Base-by-base conservation (phyloP, 2,329 filamentous ascomycete genomes). In the Hypoxylon sp. region DNA sequence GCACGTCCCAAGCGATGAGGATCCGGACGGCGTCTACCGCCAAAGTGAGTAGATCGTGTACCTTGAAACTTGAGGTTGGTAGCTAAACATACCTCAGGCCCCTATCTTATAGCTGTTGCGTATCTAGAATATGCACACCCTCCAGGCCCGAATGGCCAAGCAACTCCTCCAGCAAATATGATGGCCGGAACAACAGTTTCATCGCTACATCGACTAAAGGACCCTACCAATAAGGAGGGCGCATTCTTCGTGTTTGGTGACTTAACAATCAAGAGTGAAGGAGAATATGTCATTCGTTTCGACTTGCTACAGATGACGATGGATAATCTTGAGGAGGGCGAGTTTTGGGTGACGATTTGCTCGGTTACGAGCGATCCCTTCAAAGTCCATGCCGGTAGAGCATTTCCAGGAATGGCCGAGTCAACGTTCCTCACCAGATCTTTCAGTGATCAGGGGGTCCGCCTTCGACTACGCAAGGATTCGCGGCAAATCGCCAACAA, bases 191-290 rank as follows among this genome's bases (percentile, higher is more conserved):
- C 91, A 4, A 83, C 92, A 46, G 91, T 92, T 4, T 97, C 93
- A 1, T 97, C 93, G 7, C 84, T 96, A 53, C 92, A 97, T 79
- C 87, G 92, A 59, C 82, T 97, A 59, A 95, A 96, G 78, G 92
- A 97, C 76, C 85, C 88, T 2, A 86, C 91, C 74, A 94, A 94
- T 75, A 84, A 83, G 82, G 93, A 96, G 79, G 92, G 92, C 10
- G 93, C 91, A 0, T 97, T 94, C 81, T 97, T 97, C 75, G 91
- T 97, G n/a, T 97, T 97, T 79, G 92, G 92, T 4, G 93, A 97
- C 79, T 84, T 97, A 21, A 96, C 93, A 0, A 89, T 95, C 67
- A 91, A 91, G 76, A 84, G 89, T 24, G 88, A 92, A 74, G 94
- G 94, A 31, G 85, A 83, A 19, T 95, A 90, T 76, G 86, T 90